Percentiles rank a stretch among this genome's conserved stretches.
phyloP scores from a whole-genome alignment of 1,284 basidiomycete species.

The Bjerkandera adusta region DNA sequence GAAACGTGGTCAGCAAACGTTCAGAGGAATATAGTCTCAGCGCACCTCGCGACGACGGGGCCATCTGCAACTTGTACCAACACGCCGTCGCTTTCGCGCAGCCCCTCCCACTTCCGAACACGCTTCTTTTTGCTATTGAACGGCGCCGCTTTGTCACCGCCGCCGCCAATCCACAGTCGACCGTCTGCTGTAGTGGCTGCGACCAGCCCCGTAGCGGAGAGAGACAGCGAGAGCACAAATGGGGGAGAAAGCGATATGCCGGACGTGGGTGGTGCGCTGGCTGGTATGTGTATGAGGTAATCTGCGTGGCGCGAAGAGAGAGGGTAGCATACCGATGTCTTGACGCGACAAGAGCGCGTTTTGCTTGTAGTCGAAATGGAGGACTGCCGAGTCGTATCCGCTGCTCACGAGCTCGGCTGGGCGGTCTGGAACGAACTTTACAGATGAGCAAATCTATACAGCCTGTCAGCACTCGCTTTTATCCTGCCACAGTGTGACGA shows the following conservation, averaged over 20 bases:
- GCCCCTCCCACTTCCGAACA: constrained; percentile 69
- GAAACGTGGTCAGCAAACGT: constrained; percentile 8
- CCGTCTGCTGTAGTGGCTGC: constrained; percentile 78
- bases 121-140: constrained; percentile 46
- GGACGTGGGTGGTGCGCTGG: constrained; percentile 36
- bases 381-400: constrained; percentile 67
- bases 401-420: constrained; percentile 71
- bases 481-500: constrained; percentile 25
- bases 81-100: constrained; percentile 46
- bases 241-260: constrained; percentile 66
- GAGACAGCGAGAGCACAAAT: constrained; percentile 60
- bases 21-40: constrained; percentile 1
- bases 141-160: constrained; percentile 52
- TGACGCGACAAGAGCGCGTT: constrained; percentile 55
- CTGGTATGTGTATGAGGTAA: constrained; percentile 26
- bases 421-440: constrained; percentile 67
- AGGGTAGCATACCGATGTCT: constrained; percentile 49
- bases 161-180: constrained; percentile 61
- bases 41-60: constrained; percentile 67
- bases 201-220: constrained; percentile 55
- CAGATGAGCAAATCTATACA: constrained; percentile 61
- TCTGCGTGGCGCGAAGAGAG: not conserved
- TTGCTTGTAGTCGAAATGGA: constrained; percentile 66
- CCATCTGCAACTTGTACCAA: constrained; percentile 59
- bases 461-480: not conserved